Evolutionary conservation across 805 yeast species (phyloP).

Genomic region (Saccharomyces jurei): DNA sequence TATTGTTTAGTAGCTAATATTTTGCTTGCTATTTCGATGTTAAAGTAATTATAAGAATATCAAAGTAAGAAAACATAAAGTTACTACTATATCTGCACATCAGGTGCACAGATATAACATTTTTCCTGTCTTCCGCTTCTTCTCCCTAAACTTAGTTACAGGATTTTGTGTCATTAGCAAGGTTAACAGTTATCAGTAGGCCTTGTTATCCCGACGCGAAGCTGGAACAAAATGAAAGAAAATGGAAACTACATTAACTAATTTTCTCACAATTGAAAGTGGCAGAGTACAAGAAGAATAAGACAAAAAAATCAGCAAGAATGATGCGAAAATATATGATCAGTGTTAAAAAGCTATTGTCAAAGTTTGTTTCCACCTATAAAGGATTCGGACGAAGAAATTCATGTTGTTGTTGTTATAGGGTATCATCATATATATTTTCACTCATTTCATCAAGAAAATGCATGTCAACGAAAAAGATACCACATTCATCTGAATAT

Average conservation of each 20-base stretch:
- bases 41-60: too few species aligned
- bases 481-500: conserved; percentile 2
- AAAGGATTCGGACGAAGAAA: conserved; percentile 64
- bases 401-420: conserved; percentile 44
- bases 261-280: too few species aligned
- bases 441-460: background rate
- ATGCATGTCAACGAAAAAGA: background rate
- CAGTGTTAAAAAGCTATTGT: conserved; percentile 72
- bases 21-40: background rate
- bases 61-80: background rate
- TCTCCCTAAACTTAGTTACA: background rate
- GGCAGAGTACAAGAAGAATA: background rate
- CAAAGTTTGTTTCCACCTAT: conserved; percentile 45
- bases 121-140: background rate
- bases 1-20: background rate
- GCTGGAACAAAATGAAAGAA: background rate
- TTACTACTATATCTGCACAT: background rate
- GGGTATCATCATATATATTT: conserved; percentile 33
- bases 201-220: background rate
- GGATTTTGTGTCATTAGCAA: background rate
- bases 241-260: too few species aligned
- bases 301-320: background rate
- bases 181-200: background rate
- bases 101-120: background rate
- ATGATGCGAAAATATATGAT: conserved; percentile 14